Conservation (phyloP, 1,284 basidiomycete species). For the Hymenochaete sp. region DNA sequence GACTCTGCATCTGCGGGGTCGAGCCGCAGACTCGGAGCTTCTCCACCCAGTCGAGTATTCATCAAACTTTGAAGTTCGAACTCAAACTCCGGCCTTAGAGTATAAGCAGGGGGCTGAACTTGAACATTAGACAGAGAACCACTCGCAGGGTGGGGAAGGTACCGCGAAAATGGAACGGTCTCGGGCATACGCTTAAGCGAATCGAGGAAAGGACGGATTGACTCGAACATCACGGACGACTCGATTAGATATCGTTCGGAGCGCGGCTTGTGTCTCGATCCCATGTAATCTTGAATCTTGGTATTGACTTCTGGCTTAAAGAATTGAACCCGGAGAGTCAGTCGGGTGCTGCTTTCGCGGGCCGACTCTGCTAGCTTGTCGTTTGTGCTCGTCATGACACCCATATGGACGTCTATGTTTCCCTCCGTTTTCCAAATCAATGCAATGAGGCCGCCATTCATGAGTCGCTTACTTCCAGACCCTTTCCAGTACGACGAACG, state of each 20-base stretch:
- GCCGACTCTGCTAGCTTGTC: conserved; percentile 36
- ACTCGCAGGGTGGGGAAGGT: conserved; percentile 36
- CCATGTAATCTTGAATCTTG: conserved; percentile 34
- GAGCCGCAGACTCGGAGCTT: conserved; percentile 27
- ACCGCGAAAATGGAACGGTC: conserved; percentile 42
- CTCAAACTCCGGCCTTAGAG: conserved; percentile 37
- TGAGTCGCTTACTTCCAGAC: conserved; percentile 42
- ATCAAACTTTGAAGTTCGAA: conserved; percentile 40
- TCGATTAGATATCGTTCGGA: conserved; percentile 39
- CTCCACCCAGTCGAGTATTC: conserved; percentile 27
- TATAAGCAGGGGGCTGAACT: conserved; percentile 42
- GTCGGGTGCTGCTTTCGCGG: conserved; percentile 22
- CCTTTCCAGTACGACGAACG: conserved; percentile 46
- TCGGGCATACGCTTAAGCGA: conserved; percentile 43
- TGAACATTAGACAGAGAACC: conserved; percentile 26
- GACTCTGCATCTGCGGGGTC: conserved; percentile 31
- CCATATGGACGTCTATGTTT: conserved; percentile 36
- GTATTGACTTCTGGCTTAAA: conserved; percentile 43
- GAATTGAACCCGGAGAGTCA: conserved; percentile 40
- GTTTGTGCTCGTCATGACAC: conserved; percentile 34
- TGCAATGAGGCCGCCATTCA: conserved; percentile 48
- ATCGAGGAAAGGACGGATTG: conserved; percentile 54
- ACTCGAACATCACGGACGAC: conserved; percentile 49
- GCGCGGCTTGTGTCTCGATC: conserved; percentile 13
- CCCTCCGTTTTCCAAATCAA: conserved; percentile 35